phyloP scores from a whole-genome alignment of 495 filamentous ascomycete genomes.

The Xylaria nigripes region DNA sequence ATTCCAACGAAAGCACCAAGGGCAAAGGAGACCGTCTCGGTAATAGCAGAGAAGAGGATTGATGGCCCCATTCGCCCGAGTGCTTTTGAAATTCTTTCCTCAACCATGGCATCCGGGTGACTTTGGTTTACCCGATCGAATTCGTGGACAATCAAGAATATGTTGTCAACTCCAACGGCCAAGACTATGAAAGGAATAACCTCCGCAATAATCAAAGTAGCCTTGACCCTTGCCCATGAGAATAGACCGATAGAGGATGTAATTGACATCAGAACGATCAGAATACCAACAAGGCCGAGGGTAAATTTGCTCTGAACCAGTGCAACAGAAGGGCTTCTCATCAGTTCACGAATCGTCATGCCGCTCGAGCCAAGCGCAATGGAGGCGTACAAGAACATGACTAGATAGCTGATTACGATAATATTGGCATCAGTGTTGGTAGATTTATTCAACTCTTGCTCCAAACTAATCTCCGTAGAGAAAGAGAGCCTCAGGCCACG shows the following conservation, averaged over 20 bases:
- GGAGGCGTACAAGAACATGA: conserved; percentile 97
- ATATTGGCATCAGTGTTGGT: conserved; percentile 98
- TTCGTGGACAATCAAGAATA: conserved; percentile 96
- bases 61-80: conserved; percentile 92
- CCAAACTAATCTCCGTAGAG: conserved; percentile 86
- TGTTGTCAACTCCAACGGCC: conserved; percentile 96
- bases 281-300: conserved; percentile 80
- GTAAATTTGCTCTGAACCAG: conserved; percentile 94
- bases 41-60: conserved; percentile 88
- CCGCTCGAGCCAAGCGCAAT: conserved; percentile 83
- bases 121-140: conserved; percentile 91
- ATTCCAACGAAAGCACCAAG: conserved; percentile 92
- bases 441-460: conserved; percentile 89
- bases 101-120: conserved; percentile 77
- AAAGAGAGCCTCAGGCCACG: conserved; percentile 82
- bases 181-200: conserved; percentile 96
- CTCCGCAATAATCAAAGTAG: conserved; percentile 94
- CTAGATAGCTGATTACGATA: conserved; percentile 90
- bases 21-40: conserved; percentile 87
- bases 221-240: conserved; percentile 80
- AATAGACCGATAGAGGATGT: conserved; percentile 90
- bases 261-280: conserved; percentile 96
- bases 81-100: conserved; percentile 73
- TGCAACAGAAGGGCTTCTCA: conserved; percentile 71
- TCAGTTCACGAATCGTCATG: conserved; percentile 60